Evolutionary conservation across 1,139 yeast species (phyloP).

Genomic region (Candida labiduridarum): DNA sequence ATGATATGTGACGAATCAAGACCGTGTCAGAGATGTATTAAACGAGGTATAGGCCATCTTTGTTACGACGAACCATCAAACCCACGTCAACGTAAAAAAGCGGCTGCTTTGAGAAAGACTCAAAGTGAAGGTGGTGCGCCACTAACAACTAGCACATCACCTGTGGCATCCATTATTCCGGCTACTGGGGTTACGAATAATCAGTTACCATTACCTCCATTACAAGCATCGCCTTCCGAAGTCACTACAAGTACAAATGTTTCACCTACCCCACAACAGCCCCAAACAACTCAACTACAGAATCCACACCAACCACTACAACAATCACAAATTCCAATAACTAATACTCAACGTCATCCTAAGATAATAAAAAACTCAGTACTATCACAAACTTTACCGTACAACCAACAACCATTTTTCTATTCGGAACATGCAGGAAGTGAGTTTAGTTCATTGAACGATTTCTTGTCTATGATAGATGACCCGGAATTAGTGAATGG

Average conservation of each 20-base stretch:
- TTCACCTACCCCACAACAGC: conserved; percentile 8
- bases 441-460: conserved; percentile 88
- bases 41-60: conserved; percentile 84
- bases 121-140: conserved; percentile 15
- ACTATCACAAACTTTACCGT: conserved; percentile 46
- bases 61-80: conserved; percentile 79
- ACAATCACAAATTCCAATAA: conserved; percentile 13
- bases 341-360: conserved; percentile 8
- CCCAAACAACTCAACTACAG: conserved; percentile 7
- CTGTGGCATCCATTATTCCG: conserved; percentile 6
- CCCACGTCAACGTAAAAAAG: conserved; percentile 44
- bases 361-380: conserved; percentile 30
- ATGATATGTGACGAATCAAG: conserved; percentile 89
- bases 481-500: conserved; percentile 70
- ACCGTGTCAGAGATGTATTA: conserved; percentile 87
- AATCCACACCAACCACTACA: conserved; percentile 4
- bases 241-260: not conserved
- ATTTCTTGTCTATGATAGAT: conserved; percentile 86
- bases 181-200: conserved; percentile 1
- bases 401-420: conserved; percentile 74
- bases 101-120: conserved; percentile 28
- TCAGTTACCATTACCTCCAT: conserved; percentile 11
- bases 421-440: conserved; percentile 92
- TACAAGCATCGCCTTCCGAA: conserved; percentile 12
- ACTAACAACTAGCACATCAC: conserved; percentile 8